Evolutionary conservation across 768 basidiomycete species (phyloP).

Genomic region (Pulveroboletus sp.): DNA sequence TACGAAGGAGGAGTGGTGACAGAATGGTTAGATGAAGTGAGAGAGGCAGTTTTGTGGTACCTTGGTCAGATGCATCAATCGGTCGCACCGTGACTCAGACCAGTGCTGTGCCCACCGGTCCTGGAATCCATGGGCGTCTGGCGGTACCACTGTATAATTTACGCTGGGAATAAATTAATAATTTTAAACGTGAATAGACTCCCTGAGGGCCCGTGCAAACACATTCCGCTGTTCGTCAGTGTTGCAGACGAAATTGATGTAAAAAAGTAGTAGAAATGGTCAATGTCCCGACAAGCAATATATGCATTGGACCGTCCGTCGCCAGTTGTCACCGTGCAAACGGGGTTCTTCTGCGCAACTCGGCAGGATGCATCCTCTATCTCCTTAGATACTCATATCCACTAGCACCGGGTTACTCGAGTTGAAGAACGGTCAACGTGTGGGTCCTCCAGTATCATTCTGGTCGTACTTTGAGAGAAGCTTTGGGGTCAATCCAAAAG

Average conservation of each 20-base stretch:
- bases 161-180: no score
- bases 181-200: no score
- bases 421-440: no score
- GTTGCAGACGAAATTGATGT: conserved; percentile 12
- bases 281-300: neutral
- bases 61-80: conserved; percentile 16
- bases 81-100: no score
- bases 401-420: neutral
- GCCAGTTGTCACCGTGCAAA: neutral
- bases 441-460: no score
- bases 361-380: neutral
- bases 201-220: no score
- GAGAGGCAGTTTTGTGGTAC: conserved; percentile 32
- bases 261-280: conserved; percentile 2
- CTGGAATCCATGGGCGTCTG: no score
- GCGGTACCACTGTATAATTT: no score
- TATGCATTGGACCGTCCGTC: neutral
- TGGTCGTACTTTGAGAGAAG: neutral
- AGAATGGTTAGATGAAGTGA: conserved; percentile 51
- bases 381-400: neutral
- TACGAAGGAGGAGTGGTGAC: conserved; percentile 38
- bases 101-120: no score
- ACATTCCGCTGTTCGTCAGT: conserved; percentile 17
- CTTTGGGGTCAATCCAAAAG: conserved; percentile 1
- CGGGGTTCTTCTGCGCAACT: conserved; percentile 8